Evolutionary conservation across 306 rosid species (phyloP), one percentile per base, ranked within the genome.

Genomic region (Prinsepia uniflora): DNA sequence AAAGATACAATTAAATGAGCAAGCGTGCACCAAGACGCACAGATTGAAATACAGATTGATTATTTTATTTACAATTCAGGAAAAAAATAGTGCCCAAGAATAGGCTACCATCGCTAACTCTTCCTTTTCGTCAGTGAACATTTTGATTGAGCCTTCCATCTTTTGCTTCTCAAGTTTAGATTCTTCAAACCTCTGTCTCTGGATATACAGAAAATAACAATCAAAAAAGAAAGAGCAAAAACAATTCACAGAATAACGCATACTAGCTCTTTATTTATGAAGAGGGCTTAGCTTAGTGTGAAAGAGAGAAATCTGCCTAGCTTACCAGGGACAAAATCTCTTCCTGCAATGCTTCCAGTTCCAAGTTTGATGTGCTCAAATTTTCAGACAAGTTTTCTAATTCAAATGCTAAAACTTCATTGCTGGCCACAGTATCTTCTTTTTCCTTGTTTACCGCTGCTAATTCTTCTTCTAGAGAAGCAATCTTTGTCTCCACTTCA

Each of bases 311-410:
- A 77, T 67, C 54, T 54, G 47, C 76, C 39, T 63, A 81, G 75
- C 94, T 85, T 90, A 90, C 98, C 75, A 90, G 89, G 74, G 70
- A 76, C 62, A 80, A 76, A 78, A 87, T 72, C 70, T 93, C 97
- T 74, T 87, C 92, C 66, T 75, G 84, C 82, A 84, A 79, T 48
- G 78, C 39, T 68, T 70, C 40, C 59, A 87, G 62, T 78, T 87
- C 92, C 66, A 72, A 79, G 75, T 74, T 81, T 77, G 94, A 86
- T 50, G 59, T 19, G 52, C 72, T 74, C 74, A 93, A 65, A 68
- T 79, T 82, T 68, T 84, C 96, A 40, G 88, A 71, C 73, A 89
- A 53, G 76, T 73, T 71, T 70, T 83, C 96, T 72, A 88, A 20
- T 78, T 88, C 89, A 80, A 87, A 88, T 65, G 78, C 64, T 74